Base-by-base conservation (phyloP, 1,139 yeast species). In the Hyphopichia buzzinii region DNA sequence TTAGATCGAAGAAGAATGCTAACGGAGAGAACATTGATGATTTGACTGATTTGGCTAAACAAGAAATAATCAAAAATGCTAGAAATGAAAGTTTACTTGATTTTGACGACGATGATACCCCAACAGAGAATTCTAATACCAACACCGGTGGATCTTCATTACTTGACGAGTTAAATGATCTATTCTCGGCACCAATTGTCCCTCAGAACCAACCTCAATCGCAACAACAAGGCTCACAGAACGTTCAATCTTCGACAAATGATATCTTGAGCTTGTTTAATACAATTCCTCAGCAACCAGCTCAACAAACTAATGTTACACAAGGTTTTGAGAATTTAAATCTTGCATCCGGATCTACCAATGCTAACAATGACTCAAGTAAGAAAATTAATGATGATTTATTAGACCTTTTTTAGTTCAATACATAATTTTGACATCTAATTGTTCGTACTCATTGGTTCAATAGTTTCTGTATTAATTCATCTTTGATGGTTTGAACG, bases 51-150 rank as follows among this genome's bases (percentile, higher is more conserved):
- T 64, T 83, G 49, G 96, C 96, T 11, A 83, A 80, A 48, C 81
- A 79, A 43, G 96, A 87, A 52, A 80, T 84, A 39, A 79, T 83
- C 37, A 74, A 70, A 39, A 79, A 76, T 42, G 70, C 74, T 7
- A 81, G 84, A 50, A 83, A 84, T 32, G 97, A 90, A 52, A 88
- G 87, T 50, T 71, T 92, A 48, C 76, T 92, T 34, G 96, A 92
- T 55, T 81, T 92, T 47, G 75, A 64, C 44, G 96, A 86, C 50
- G 84, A 79, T 43, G 79, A 65, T 22, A 13, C 16, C 1, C 8
- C 17, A 8, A 65, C 55, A 1, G 46, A 39, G 4, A 47, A 42
- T 11, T 38, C 40, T 5, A 41, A 32, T 14, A 39, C 38, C 4
- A 46, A 34, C 22, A 39, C 38, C 28, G 52, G 48, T 22, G 48